These are phyloP conservation scores for Guyanaporus albipodus DNA, from an alignment of 768 basidiomycete genomes.

Conservation along the genomic window DNA sequence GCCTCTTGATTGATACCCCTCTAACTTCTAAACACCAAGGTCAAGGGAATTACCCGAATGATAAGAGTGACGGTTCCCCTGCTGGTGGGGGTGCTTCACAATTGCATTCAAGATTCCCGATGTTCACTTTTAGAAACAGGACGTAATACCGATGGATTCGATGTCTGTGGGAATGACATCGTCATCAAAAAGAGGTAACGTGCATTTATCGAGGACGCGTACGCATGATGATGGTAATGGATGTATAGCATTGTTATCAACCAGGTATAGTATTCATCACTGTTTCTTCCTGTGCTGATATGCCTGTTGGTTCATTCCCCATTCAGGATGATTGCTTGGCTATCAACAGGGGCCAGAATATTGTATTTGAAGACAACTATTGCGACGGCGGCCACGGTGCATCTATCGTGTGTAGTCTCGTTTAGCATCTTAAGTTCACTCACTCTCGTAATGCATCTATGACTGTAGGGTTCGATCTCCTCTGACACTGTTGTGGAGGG, in stretches of 20 bases:
- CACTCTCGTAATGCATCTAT: not conserved
- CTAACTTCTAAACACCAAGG: conserved; percentile 32
- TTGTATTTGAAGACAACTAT: conserved; percentile 45
- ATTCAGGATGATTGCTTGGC: conserved; percentile 61
- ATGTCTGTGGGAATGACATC: conserved; percentile 35
- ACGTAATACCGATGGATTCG: conserved; percentile 52
- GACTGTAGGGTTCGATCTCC: conserved; percentile 49
- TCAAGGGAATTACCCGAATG: conserved; percentile 48
- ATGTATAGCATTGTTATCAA: conserved; percentile 20
- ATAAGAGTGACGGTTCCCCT: conserved; percentile 43
- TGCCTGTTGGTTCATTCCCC: not conserved
- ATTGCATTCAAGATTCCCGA: not conserved
- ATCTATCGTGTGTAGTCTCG: conserved; percentile 38
- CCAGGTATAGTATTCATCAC: conserved; percentile 21
- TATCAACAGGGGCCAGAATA: conserved; percentile 41
- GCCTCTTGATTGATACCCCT: not conserved
- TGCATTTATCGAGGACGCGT: not conserved
- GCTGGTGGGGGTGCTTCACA: conserved; percentile 35
- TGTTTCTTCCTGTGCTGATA: not conserved
- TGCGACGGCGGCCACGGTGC: conserved; percentile 64
- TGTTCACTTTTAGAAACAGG: conserved; percentile 22
- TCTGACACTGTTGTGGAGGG: conserved; percentile 44
- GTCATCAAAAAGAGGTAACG: conserved; percentile 30
- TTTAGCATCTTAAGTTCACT: not conserved
- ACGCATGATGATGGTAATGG: not conserved